Evolutionary conservation across 2,329 filamentous ascomycete species (phyloP), one percentile per base, ranked within the genome.

Genomic region (Fusarium sp.): DNA sequence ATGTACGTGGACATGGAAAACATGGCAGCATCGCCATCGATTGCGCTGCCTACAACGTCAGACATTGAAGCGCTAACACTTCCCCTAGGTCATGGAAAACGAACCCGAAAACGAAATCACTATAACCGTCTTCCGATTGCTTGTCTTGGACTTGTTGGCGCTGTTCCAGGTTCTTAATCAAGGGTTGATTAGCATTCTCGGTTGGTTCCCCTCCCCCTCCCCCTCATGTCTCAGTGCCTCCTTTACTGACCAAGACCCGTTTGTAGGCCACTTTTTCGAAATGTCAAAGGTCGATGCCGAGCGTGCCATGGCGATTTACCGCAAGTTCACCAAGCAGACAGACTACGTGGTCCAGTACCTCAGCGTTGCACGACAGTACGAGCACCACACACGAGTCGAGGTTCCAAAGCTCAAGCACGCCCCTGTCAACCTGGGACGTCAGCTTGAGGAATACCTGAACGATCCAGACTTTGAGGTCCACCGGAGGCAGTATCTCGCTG

Each of bases 371-470:
- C 91, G 96, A 71, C 93, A 97, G 80, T 97, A 96, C 81, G 95
- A 98, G 84, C 93, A 95, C 80, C 94, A 95, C 73, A 99, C 97
- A 6, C 89, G 96, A 70, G 90, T 99, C 43, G 95, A 98, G 80
- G 97, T 99, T 9, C 97, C 97, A 11, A 98, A 98, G 85, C 89
- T 99, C 75, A 98, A 98, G 85, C 97, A 99, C 81, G 97, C 97
- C 7, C 97, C 97, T 1, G 95, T 97, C 1, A 97, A 97, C 80
- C 85, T 99, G 62, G 94, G 94, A 17, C 92, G 92, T 30, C 95
- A 97, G 65, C 88, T 99, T 30, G 95, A 98, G 81, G 97, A 99
- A 76, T 98, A 99, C 80, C 86, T 99, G 54, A 92, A 95, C 72
- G 97, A 99, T 79, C 92, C 95, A 4, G 97, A 99, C 82, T 99